Base-by-base conservation (phyloP, 306 rosid genomes). In the Quercus ilex region DNA sequence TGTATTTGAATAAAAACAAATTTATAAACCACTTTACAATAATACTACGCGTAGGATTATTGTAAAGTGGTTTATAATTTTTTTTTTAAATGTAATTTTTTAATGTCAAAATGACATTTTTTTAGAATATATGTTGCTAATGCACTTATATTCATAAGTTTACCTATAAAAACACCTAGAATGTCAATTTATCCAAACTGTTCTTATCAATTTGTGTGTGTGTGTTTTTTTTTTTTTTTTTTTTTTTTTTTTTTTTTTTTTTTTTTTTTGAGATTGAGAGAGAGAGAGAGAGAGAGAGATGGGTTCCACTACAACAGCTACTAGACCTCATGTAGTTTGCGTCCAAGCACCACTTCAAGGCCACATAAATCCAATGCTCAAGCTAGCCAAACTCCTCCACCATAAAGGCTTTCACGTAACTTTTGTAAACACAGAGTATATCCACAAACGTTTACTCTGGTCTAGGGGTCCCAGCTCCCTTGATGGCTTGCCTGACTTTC, bases 321-420 rank as follows among this genome's bases (percentile, higher is more conserved):
- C 6, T 19, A 70, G 52, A 49, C 69, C 71, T 3, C 81, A 78
- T 19, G 81, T 30, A 1, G 71, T 78, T 19, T 13, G 62, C 8
- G 33, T 78, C 3, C 77, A 71, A 58, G 71, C 4, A 19, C 81
- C 81, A 70, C 21, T 57, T 1, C 81, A 78, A 26, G 76, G 81
- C 4, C 81, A 78, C 21, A 56, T 78, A 1, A 78, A 19, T 5
- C 71, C 81, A 11, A 57, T 70, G 71, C 31, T 17, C 33, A 78
- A 70, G 19, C 71, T 78, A 0, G 81, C 81, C 5, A 70, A 78
- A 56, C 35, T 78, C 28, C 81, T 78, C 13, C 58, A 78, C 20
- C 73, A 26, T 9, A 69, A 55, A 71, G 81, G 77, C 14, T 78
- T 78, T 53, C 76, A 70, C 17, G 23, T 78, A 31, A 78, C 81